phyloP scores from a whole-genome alignment of 2,329 filamentous ascomycete species.

The Fusarium illudens region DNA sequence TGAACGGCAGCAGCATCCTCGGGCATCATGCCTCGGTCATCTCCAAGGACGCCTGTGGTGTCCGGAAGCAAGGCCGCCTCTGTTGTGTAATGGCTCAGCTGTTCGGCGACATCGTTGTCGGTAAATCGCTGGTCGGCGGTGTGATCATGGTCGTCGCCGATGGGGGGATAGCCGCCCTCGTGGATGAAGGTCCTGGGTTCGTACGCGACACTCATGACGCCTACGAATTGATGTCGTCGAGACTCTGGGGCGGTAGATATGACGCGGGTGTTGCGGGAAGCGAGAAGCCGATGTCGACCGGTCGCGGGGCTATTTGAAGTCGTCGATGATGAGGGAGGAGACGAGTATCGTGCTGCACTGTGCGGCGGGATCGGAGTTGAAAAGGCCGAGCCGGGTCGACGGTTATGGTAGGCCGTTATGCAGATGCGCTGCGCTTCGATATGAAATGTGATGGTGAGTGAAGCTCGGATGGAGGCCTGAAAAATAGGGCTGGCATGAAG shows the following conservation, averaged over 20 bases:
- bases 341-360: neutral
- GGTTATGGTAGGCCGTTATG: conserved; percentile 14
- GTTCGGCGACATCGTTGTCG: conserved; percentile 54
- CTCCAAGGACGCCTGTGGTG: conserved; percentile 48
- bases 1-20: conserved; percentile 51
- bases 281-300: conserved; percentile 8
- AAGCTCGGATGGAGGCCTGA: conserved; percentile 45
- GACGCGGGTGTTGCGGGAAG: conserved; percentile 28
- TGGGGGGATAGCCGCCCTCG: conserved; percentile 57
- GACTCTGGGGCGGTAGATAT: conserved; percentile 10
- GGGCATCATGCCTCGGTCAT: conserved; percentile 48
- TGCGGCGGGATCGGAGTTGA: neutral
- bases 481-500: conserved; percentile 46
- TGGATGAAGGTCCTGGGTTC: conserved; percentile 60
- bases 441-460: conserved; percentile 28
- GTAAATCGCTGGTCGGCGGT: conserved; percentile 52
- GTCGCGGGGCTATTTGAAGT: conserved; percentile 17
- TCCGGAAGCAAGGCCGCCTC: conserved; percentile 51
- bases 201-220: conserved; percentile 61
- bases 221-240: conserved; percentile 20
- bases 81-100: conserved; percentile 55
- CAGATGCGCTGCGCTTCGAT: conserved; percentile 15
- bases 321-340: neutral
- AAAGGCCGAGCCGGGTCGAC: neutral
- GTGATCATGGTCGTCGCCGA: conserved; percentile 56